A percentile compares a stretch with the other conserved stretches of the same genome.
Conservation (phyloP, 2,329 filamentous ascomycete genomes). For the Ascochyta lentis region DNA sequence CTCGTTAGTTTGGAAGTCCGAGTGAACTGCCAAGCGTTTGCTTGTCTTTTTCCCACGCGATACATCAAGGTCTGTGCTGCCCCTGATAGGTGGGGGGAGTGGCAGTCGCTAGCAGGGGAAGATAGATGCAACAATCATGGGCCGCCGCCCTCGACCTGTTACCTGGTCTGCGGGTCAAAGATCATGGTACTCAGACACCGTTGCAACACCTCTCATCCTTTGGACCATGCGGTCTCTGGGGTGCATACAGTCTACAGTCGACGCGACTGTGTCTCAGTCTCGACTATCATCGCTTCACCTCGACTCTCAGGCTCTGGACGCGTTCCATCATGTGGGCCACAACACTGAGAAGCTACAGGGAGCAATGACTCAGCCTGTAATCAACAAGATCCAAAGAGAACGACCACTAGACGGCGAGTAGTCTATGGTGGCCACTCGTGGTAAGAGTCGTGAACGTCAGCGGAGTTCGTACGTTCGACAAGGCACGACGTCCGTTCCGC, state of each 20-base stretch:
- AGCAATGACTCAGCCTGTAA: constrained; percentile 7
- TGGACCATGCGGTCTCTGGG: constrained; percentile 19
- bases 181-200: constrained; percentile 31
- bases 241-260: constrained; percentile 20
- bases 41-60: constrained; percentile 42
- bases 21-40: constrained; percentile 28
- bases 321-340: background rate
- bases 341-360: background rate
- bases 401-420: background rate
- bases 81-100: constrained; percentile 3
- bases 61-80: constrained; percentile 27
- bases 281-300: constrained; percentile 4
- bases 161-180: constrained; percentile 21
- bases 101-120: constrained; percentile 24
- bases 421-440: background rate
- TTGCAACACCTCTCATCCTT: constrained; percentile 26
- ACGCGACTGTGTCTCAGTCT: constrained; percentile 21
- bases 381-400: background rate
- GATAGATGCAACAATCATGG: constrained; percentile 12
- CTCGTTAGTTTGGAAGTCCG: constrained; percentile 25
- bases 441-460: background rate
- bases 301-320: background rate
- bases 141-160: constrained; percentile 17
- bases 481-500: constrained; percentile 26
- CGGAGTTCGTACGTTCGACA: constrained; percentile 19